phyloP scores from a whole-genome alignment of 345 rosid species.

The Luvunga scandens region DNA sequence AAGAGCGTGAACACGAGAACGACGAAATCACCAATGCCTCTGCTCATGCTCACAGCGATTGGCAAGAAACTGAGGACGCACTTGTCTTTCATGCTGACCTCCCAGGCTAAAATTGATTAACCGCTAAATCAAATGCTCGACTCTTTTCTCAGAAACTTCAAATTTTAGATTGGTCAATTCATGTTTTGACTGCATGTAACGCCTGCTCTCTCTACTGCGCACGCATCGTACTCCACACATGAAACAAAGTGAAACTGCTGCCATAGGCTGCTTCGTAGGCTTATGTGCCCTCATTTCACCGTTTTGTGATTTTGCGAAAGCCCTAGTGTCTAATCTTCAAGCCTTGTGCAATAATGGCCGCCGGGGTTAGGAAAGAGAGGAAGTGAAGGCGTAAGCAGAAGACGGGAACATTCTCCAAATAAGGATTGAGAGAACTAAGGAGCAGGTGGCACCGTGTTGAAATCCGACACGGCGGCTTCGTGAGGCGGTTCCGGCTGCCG shows the following conservation, averaged over 20 bases:
- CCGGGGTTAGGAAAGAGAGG: slow-evolving; percentile 16
- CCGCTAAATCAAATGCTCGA: too few relatives aligned
- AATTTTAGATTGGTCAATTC: too few relatives aligned
- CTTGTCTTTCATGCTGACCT: slow-evolving; percentile 20
- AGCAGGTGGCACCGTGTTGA: slow-evolving; percentile 21
- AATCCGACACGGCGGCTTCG: slow-evolving; percentile 13
- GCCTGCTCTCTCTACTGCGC: not conserved
- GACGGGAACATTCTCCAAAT: slow-evolving; percentile 20
- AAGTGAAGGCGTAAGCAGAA: slow-evolving; percentile 13
- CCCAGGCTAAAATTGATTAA: not conserved
- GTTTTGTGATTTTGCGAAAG: not conserved
- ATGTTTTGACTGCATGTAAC: not conserved
- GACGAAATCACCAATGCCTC: not conserved
- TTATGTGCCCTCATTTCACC: slow-evolving; percentile 5
- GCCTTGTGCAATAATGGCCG: not conserved
- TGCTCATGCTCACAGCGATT: slow-evolving; percentile 15
- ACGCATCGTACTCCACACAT: not conserved
- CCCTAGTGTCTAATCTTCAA: not conserved
- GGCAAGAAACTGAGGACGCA: slow-evolving; percentile 21
- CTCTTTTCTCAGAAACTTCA: not conserved
- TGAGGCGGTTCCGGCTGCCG: slow-evolving; percentile 16
- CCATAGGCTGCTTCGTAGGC: slow-evolving; percentile 17
- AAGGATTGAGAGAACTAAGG: slow-evolving; percentile 13
- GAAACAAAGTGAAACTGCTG: slow-evolving; percentile 5
- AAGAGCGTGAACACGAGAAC: not conserved